These are phyloP conservation scores for Misopates orontium DNA, from an alignment of 257 asterid species.

Conservation along the genomic window DNA sequence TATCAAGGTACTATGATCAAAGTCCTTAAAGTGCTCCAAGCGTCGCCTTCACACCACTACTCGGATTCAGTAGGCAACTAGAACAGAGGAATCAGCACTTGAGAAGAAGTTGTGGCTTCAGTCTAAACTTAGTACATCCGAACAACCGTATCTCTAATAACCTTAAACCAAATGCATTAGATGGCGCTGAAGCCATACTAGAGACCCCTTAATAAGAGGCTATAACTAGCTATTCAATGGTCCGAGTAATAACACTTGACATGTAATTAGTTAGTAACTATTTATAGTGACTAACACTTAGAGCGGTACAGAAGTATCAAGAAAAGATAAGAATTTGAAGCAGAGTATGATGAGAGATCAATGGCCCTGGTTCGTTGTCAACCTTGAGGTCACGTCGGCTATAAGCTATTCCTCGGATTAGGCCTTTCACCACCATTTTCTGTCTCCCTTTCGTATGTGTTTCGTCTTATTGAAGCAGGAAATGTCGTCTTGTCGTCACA, in stretches of 20 bases:
- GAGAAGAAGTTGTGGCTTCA: too few relatives aligned
- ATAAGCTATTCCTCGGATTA: slow-evolving; percentile 51
- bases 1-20: too few relatives aligned
- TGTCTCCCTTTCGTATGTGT: slow-evolving; percentile 36
- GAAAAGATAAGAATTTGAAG: slow-evolving; percentile 22
- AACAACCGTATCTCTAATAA: too few relatives aligned
- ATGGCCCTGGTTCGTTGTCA: slow-evolving; percentile 54
- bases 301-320: background rate
- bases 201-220: background rate
- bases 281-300: background rate
- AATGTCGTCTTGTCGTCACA: slow-evolving; percentile 37
- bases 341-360: slow-evolving; percentile 26
- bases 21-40: too few relatives aligned
- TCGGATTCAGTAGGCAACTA: too few relatives aligned
- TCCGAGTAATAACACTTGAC: slow-evolving; percentile 1
- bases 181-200: background rate
- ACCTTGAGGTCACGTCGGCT: slow-evolving; percentile 58
- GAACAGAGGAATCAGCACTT: too few relatives aligned
- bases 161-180: background rate
- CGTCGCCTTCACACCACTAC: too few relatives aligned
- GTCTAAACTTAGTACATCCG: too few relatives aligned
- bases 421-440: slow-evolving; percentile 50
- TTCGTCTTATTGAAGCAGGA: slow-evolving; percentile 46
- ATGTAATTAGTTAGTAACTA: background rate
- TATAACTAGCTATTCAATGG: background rate